Conservation (phyloP, 169 alveolate genomes). For the Eimeria falciformis region DNA sequence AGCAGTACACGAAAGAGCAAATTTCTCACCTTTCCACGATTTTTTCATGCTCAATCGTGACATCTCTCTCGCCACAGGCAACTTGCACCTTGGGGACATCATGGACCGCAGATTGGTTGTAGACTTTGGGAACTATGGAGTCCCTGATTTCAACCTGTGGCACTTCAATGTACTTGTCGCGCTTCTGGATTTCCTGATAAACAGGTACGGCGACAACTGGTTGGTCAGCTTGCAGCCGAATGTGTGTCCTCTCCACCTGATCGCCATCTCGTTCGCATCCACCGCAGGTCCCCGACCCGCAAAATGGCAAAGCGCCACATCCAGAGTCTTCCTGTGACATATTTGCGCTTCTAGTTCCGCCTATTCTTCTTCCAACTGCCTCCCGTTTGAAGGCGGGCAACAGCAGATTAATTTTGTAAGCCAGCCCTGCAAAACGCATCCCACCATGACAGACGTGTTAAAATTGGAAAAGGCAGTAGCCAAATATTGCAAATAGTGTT, state of each 20-base stretch:
- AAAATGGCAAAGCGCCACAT: constrained; percentile 67
- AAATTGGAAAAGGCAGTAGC: no score
- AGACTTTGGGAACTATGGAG: constrained; percentile 86
- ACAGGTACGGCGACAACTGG: constrained; percentile 90
- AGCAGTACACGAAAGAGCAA: no score
- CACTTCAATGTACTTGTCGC: constrained; percentile 88
- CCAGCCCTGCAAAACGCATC: no score
- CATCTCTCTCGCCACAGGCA: constrained; percentile 84
- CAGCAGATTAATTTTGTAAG: no score
- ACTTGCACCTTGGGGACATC: constrained; percentile 89
- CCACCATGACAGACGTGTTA: no score
- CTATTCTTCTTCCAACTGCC: no score
- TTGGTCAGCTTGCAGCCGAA: constrained; percentile 88
- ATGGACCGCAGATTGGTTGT: constrained; percentile 88
- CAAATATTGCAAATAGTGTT: no score
- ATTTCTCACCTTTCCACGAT: constrained; percentile 81
- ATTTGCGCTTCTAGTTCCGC: neutral
- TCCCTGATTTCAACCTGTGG: constrained; percentile 88
- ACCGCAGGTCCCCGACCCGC: constrained; percentile 60
- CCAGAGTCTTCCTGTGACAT: constrained; percentile 58
- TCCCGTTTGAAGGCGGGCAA: no score
- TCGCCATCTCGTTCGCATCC: constrained; percentile 31
- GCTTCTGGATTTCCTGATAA: constrained; percentile 87
- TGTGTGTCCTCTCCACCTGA: constrained; percentile 63
- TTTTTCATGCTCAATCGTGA: constrained; percentile 84